Conservation (phyloP, 2,329 filamentous ascomycete species). For the Colletotrichum sp. region DNA sequence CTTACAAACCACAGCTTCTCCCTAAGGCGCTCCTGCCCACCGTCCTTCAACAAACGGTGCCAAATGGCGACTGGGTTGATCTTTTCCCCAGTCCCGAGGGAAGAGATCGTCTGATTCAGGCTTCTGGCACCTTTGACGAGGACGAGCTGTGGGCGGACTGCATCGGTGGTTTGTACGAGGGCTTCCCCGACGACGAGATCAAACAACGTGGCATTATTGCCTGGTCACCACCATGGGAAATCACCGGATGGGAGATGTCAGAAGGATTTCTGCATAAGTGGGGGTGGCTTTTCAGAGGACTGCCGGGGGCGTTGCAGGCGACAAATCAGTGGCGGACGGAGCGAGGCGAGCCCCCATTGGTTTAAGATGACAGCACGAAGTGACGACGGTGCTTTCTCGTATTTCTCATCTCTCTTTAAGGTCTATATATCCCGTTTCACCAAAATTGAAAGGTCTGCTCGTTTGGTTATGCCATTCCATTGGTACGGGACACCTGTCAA, state of each 20-base stretch:
- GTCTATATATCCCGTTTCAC: not conserved
- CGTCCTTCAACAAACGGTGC: slow-evolving; percentile 39
- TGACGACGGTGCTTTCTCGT: not conserved
- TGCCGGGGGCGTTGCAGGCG: slow-evolving; percentile 32
- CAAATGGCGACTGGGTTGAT: slow-evolving; percentile 47
- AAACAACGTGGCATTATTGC: slow-evolving; percentile 44
- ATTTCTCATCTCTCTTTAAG: not conserved
- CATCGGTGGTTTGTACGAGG: slow-evolving; percentile 47
- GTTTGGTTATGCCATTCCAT: not conserved
- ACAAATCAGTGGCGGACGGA: slow-evolving; percentile 39
- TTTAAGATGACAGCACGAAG: slow-evolving; percentile 23
- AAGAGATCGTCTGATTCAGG: slow-evolving; percentile 44
- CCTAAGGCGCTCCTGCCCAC: slow-evolving; percentile 42
- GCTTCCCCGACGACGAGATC: slow-evolving; percentile 46
- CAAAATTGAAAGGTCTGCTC: not conserved
- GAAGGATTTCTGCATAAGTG: slow-evolving; percentile 44
- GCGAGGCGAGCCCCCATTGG: slow-evolving; percentile 36
- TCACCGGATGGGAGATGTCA: slow-evolving; percentile 43
- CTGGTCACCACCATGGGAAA: slow-evolving; percentile 38
- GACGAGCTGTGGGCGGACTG: slow-evolving; percentile 48
- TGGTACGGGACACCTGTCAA: no score
- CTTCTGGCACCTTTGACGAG: slow-evolving; percentile 41
- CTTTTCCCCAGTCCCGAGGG: slow-evolving; percentile 40
- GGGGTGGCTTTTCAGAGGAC: slow-evolving; percentile 34
- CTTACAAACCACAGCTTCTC: slow-evolving; percentile 29